Base-by-base conservation (phyloP, 768 basidiomycete genomes). In the Serendipita vermifera region DNA sequence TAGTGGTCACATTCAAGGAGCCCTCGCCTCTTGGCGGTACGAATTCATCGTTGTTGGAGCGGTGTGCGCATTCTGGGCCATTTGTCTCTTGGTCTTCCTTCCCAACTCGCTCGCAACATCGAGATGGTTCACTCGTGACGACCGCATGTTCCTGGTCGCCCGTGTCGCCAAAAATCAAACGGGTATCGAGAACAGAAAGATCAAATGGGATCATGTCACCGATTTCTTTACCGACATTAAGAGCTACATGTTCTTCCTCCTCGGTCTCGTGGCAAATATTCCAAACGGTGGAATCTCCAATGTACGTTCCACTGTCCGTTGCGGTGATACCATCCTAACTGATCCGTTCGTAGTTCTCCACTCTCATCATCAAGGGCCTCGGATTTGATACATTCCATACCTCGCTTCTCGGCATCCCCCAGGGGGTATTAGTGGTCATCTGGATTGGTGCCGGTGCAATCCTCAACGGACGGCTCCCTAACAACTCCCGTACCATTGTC, bases 31-130 rank as follows among this genome's bases (percentile, higher is more conserved):
- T 2, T 72, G 70, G 70, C 55, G 62, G 40, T 70, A 69, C 59
- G 70, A 71, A 58, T 69, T 69, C 61, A 7, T 71, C 24, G 64
- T 72, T 55, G 61, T 68, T 36, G 68, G 69, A 2, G 62, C 64
- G 2, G 36, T 65, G 27, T 69, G 67, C 53, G 38, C 61, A 2
- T 60, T 57, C 4, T 70, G 69, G 69, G 67, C 59, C 20, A 56
- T 68, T n/a, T 55, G 57, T 33, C 56, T 70, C 14, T 57, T 64
- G 32, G 27, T 67, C 54, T 57, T 63, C 38, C 59, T 69, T n/a
- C 67, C 67, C 27, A 65, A 66, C 58, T 69, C 69, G 13, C 69
- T 67, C 2, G 62, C 64, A 5, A 68, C 64, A 11, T 60, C 64
- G 38, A 33, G 59, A n/a, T 65, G 65, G 55, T 65, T 71, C 48